Conservation (phyloP, 2,329 filamentous ascomycete genomes). For the Diaporthe citriasiana region DNA sequence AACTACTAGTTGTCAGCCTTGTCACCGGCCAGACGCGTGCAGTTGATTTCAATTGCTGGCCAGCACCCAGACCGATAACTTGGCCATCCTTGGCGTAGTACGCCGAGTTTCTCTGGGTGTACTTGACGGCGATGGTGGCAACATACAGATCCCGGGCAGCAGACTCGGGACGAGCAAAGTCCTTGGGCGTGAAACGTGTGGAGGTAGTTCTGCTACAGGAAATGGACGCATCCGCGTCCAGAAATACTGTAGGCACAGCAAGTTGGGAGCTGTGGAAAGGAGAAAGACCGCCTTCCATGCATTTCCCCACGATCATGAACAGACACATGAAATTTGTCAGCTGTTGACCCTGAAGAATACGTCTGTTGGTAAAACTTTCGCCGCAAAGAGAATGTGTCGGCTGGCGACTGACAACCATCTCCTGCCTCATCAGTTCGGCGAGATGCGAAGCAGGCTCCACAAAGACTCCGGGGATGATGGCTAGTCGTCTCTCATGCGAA, state of each 20-base stretch:
- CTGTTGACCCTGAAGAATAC: too few species aligned
- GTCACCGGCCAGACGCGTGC: conserved; percentile 95
- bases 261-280: not conserved
- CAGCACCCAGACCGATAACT: conserved; percentile 92
- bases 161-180: conserved; percentile 79
- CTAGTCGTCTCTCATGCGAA: not conserved
- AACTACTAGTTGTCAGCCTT: conserved; percentile 99
- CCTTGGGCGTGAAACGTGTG: conserved; percentile 93
- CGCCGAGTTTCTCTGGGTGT: conserved; percentile 98
- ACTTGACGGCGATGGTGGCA: conserved; percentile 97
- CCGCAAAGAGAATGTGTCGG: not conserved
- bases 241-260: too few species aligned
- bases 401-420: not conserved
- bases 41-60: conserved; percentile 99
- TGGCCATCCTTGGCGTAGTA: conserved; percentile 97
- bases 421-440: not conserved
- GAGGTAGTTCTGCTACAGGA: too few species aligned
- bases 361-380: too few species aligned
- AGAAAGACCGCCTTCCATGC: not conserved
- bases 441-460: not conserved
- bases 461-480: not conserved
- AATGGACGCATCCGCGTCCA: too few species aligned
- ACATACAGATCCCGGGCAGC: conserved; percentile 93
- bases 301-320: not conserved
- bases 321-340: not conserved